Evolutionary conservation across 225 moss, liverwort and hornwort genomes (phyloP).

Genomic region (Marchantia paleacea): DNA sequence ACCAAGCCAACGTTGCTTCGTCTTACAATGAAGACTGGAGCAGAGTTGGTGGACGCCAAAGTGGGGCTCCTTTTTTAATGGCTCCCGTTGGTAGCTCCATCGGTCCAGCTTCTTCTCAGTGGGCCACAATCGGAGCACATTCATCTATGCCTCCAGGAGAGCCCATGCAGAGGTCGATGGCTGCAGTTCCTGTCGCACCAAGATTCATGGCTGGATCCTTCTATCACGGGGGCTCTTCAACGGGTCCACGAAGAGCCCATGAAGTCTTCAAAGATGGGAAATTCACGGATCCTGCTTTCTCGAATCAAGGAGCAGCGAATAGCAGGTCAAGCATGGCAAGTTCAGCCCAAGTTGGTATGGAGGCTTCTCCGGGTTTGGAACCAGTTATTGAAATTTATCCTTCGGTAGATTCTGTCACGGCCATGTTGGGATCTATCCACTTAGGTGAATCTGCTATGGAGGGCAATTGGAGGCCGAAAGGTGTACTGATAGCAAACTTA

Average conservation of each 20-base stretch:
- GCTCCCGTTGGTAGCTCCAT: constrained; percentile 73
- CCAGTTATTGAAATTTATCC: constrained; percentile 62
- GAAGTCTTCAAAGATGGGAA: constrained; percentile 69
- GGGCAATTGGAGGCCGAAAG: constrained; percentile 87
- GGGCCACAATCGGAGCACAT: constrained; percentile 82
- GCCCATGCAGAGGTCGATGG: constrained; percentile 81
- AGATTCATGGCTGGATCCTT: constrained; percentile 82
- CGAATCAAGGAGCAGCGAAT: constrained; percentile 55
- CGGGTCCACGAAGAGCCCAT: constrained; percentile 60
- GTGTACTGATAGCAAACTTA: constrained; percentile 87
- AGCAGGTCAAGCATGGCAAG: constrained; percentile 49
- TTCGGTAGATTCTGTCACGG: constrained; percentile 68
- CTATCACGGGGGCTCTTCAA: constrained; percentile 59
- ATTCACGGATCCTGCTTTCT: constrained; percentile 67
- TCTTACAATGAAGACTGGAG: constrained; percentile 96
- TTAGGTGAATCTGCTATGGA: constrained; percentile 66
- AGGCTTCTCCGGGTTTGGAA: constrained; percentile 36
- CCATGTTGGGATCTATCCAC: constrained; percentile 60
- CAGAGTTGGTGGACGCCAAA: constrained; percentile 71
- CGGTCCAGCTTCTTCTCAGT: constrained; percentile 91
- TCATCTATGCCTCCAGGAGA: constrained; percentile 71
- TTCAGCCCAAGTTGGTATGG: constrained; percentile 48
- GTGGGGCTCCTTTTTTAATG: constrained; percentile 66
- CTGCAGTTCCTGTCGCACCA: constrained; percentile 48
- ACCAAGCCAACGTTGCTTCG: constrained; percentile 53